Evolutionary conservation across 352 stramenopile genomes (phyloP).

Genomic region (Globisporangium lucens): DNA sequence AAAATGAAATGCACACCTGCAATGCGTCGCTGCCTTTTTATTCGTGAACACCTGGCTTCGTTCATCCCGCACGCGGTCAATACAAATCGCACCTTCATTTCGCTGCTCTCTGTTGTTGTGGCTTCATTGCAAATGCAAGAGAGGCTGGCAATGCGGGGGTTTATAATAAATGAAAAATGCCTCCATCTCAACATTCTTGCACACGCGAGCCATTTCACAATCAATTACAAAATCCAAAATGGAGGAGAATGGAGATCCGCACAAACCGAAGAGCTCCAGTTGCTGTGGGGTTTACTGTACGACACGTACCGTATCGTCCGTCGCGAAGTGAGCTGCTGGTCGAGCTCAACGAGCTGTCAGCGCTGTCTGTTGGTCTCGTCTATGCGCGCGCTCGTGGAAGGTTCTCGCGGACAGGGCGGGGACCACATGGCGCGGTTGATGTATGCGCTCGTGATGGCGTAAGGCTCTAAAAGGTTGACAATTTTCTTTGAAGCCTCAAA

Average conservation of each 20-base stretch:
- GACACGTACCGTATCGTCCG: neutral
- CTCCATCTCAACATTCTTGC: neutral
- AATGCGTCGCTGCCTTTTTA: neutral
- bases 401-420: conserved; percentile 3
- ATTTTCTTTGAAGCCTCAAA: neutral
- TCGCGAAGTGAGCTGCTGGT: neutral
- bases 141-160: neutral
- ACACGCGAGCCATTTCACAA: neutral
- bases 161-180: neutral
- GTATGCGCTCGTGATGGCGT: conserved; percentile 11
- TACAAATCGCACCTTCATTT: no score
- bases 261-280: neutral
- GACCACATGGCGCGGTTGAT: conserved; percentile 6
- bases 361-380: conserved; percentile 6
- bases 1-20: neutral
- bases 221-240: neutral
- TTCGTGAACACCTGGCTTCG: no score
- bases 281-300: neutral
- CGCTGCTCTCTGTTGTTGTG: no score
- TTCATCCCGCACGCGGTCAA: no score
- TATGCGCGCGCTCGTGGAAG: neutral
- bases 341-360: conserved; percentile 4
- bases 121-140: neutral
- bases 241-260: neutral
- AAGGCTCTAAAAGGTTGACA: neutral